Evolutionary conservation across 2,329 filamentous ascomycete species (phyloP).

Genomic region (Lachnellula hyalina): DNA sequence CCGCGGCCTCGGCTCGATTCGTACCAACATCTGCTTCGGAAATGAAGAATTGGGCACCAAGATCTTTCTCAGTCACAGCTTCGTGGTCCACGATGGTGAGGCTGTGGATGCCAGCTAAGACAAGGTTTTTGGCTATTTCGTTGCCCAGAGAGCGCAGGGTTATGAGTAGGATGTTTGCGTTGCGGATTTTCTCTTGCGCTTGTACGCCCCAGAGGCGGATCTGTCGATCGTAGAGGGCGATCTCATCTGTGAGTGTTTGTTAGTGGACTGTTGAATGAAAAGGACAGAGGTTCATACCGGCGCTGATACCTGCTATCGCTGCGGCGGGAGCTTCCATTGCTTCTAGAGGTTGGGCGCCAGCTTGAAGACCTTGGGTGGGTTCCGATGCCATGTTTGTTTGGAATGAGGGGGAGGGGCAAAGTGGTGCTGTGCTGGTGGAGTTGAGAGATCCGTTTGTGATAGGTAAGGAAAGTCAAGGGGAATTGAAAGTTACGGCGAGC

Average conservation of each 20-base stretch:
- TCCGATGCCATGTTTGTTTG: neutral
- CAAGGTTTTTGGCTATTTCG: slow-evolving; percentile 95
- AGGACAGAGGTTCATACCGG: slow-evolving; percentile 28
- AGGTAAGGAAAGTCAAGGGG: neutral
- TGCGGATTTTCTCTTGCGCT: slow-evolving; percentile 88
- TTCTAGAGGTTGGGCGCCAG: neutral
- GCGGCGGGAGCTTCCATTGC: slow-evolving; percentile 1
- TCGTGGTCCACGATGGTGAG: slow-evolving; percentile 83
- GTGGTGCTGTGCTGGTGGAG: neutral
- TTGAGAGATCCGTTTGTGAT: neutral
- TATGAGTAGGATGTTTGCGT: slow-evolving; percentile 83
- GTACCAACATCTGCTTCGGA: slow-evolving; percentile 63
- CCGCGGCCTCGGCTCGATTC: slow-evolving; percentile 79
- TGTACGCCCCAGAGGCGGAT: slow-evolving; percentile 96
- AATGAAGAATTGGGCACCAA: slow-evolving; percentile 80
- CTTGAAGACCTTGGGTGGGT: neutral
- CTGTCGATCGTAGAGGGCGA: slow-evolving; percentile 94
- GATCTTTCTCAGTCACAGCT: slow-evolving; percentile 68
- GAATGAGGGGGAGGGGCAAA: neutral
- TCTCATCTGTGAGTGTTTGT: slow-evolving; percentile 62
- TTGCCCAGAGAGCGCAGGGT: slow-evolving; percentile 83
- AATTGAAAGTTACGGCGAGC: neutral
- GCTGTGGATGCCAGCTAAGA: slow-evolving; percentile 85
- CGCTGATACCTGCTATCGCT: slow-evolving; percentile 29
- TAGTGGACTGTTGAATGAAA: neutral